Evolutionary conservation across 2,329 filamentous ascomycete genomes (phyloP).

Genomic region (Trichoderma hamatum): DNA sequence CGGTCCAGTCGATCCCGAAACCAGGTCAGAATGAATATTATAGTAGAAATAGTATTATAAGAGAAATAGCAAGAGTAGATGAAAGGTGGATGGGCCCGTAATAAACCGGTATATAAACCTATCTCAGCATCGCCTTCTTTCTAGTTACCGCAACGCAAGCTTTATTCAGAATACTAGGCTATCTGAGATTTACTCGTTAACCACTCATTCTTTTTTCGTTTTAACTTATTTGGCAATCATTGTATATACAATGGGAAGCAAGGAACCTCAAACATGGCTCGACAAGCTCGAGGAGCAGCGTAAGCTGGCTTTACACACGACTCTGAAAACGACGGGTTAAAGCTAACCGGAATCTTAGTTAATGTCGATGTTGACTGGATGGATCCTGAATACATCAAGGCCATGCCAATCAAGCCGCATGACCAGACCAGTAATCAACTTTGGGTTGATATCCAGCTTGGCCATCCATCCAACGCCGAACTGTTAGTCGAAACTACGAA

Average conservation of each 20-base stretch:
- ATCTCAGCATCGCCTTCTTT: not conserved
- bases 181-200: too few relatives aligned
- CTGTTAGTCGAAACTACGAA: constrained; percentile 46
- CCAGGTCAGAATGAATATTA: not conserved
- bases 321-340: too few relatives aligned
- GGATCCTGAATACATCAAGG: constrained; percentile 52
- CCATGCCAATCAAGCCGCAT: constrained; percentile 49
- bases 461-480: constrained; percentile 47
- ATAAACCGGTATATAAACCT: not conserved
- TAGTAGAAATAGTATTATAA: not conserved
- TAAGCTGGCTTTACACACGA: constrained; percentile 31
- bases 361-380: constrained; percentile 57
- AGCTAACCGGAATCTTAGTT: constrained; percentile 39
- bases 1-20: not conserved
- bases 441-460: constrained; percentile 52
- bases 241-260: constrained; percentile 38
- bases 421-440: constrained; percentile 56
- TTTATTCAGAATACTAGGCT: not conserved
- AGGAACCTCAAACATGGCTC: constrained; percentile 42
- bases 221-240: too few relatives aligned
- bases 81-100: not conserved
- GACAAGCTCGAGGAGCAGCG: constrained; percentile 48
- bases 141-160: not conserved
- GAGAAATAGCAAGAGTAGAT: not conserved
- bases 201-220: not conserved